Evolutionary conservation across 257 asterid genomes (phyloP), one percentile per base, ranked within the genome.

Genomic region (Solanum piurae): DNA sequence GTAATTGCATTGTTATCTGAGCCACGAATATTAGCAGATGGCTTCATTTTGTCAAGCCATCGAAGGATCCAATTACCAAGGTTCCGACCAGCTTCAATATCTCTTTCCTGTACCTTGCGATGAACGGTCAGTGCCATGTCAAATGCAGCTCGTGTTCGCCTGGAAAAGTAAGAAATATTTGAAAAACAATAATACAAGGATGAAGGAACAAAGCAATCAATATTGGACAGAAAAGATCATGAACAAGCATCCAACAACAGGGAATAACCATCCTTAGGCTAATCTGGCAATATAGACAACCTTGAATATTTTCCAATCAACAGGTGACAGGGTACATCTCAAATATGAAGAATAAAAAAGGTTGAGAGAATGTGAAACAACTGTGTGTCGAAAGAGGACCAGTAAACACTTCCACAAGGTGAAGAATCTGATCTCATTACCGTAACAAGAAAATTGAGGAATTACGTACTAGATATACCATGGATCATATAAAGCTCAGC

Each of bases 31-130:
- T 95, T 95, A 79, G 99, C 99, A 7, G 94, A 91, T 16, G 99
- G 99, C 89, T 95, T 97, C 92, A 90, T 88, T 91, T 66, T 93
- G 90, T 97, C 98, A 29, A 97, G 98, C 92, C 94, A 93, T 21
- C 98, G 92, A 58, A 95, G 98, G 85, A 97, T 92, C 95, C 98
- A 72, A 89, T 94, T 97, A 21, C 99, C 98, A 52, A 97, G 88
- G 91, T 92, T 95, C 83, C 95, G 93, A 72, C 99, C 99, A 84
- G 93, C 98, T 91, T 95, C 98, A 84, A 95, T 92, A 83, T 97
- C 99, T 88, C 96, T 95, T 86, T 93, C 95, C 88, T 95, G 99
- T 89, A 97, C 86, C 90, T 85, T 94, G 86, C 52, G 92, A 87
- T 97, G 98, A 88, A 94, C 93, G 84, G 14, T 94, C 92, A 97